Percentiles rank a stretch among this genome's conserved stretches.
These are phyloP conservation scores for Termitomyces sp. DNA, from an alignment of 768 basidiomycete species.

Conservation along the genomic window DNA sequence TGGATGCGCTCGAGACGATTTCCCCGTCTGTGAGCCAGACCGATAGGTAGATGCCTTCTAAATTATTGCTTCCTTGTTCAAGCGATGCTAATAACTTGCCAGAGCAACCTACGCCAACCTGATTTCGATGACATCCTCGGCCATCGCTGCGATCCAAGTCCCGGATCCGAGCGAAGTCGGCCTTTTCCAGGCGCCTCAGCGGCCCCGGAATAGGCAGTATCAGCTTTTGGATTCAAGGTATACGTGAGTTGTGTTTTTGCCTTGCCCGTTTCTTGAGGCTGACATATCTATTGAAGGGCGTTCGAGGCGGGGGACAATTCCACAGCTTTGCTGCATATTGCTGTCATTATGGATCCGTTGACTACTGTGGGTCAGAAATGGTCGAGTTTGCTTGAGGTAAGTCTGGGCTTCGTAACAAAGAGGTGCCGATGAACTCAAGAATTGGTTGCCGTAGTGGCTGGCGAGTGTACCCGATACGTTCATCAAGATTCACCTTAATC, in stretches of 20 bases:
- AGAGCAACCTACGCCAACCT: conserved; percentile 59
- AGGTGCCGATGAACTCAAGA: neutral
- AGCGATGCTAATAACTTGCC: neutral
- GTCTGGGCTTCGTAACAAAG: conserved; percentile 3
- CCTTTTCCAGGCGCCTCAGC: conserved; percentile 62
- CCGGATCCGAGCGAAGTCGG: conserved; percentile 73
- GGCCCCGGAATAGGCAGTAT: conserved; percentile 61
- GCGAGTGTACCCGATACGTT: conserved; percentile 59
- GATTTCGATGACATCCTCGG: conserved; percentile 63
- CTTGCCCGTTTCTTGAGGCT: neutral
- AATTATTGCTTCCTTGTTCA: neutral
- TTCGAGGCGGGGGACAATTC: conserved; percentile 67
- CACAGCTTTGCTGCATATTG: conserved; percentile 67
- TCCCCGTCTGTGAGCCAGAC: conserved; percentile 31
- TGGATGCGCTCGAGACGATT: conserved; percentile 59
- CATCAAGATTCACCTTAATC: conserved; percentile 80
- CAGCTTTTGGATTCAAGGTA: conserved; percentile 53
- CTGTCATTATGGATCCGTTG: conserved; percentile 78
- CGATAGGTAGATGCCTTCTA: conserved; percentile 37
- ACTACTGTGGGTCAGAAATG: conserved; percentile 85
- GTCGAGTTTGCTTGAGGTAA: conserved; percentile 73
- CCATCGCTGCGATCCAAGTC: conserved; percentile 66
- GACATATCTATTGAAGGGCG: conserved; percentile 38
- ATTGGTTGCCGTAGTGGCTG: conserved; percentile 47
- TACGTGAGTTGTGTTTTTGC: conserved; percentile 49